Evolutionary conservation across 2,329 filamentous ascomycete genomes (phyloP).

Genomic region (Fusarium staphyleae): DNA sequence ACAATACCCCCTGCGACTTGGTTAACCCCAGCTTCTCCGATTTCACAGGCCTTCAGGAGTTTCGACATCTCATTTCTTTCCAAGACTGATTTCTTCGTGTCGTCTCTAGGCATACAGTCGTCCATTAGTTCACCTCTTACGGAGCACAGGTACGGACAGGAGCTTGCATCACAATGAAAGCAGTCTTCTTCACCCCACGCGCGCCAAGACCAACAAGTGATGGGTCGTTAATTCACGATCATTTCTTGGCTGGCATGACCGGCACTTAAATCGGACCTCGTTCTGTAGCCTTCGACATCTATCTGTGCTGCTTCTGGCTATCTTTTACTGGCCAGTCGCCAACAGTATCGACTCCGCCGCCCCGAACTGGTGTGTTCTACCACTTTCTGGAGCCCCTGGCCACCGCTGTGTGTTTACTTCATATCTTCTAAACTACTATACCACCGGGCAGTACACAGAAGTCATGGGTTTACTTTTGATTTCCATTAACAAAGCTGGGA

Average conservation of each 20-base stretch:
- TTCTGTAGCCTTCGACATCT: slow-evolving; percentile 11
- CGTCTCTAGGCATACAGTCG: background rate
- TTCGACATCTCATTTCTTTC: background rate
- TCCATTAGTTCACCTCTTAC: background rate
- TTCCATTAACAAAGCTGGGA: background rate
- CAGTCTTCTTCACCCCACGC: slow-evolving; percentile 5
- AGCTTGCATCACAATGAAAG: background rate
- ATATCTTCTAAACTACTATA: no score
- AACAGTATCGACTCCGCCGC: background rate
- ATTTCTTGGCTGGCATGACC: slow-evolving; percentile 16
- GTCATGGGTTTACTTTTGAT: no score
- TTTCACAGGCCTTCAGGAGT: background rate
- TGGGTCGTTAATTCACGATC: slow-evolving; percentile 16
- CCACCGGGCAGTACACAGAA: no score
- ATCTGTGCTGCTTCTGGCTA: slow-evolving; percentile 4
- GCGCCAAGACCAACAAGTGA: slow-evolving; percentile 19
- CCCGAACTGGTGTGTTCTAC: background rate
- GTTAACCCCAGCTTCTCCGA: slow-evolving; percentile 17
- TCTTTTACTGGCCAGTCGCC: slow-evolving; percentile 1
- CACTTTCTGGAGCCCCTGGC: background rate
- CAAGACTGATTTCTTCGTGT: background rate
- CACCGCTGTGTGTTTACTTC: slow-evolving; percentile 13
- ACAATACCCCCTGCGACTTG: slow-evolving; percentile 24
- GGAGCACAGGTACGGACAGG: background rate
- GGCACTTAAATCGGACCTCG: slow-evolving; percentile 1